These are phyloP conservation scores for Rhizopogon roseolus DNA, from an alignment of 768 basidiomycete genomes.

Conservation along the genomic window DNA sequence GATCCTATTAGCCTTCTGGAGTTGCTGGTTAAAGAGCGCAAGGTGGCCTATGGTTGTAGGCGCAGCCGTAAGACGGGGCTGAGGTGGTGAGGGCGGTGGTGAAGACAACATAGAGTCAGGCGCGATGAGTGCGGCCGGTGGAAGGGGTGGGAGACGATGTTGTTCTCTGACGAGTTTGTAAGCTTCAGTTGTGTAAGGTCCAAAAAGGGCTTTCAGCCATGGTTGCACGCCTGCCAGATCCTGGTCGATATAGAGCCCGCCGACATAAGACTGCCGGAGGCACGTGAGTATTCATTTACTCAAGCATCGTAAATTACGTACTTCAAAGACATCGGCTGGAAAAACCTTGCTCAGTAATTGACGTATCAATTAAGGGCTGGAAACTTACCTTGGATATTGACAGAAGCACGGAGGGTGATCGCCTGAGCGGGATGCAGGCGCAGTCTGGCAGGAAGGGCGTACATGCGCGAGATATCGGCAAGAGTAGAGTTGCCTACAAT, in stretches of 20 bases:
- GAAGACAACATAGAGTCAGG: not conserved
- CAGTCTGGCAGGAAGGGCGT: conserved; percentile 58
- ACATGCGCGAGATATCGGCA: conserved; percentile 64
- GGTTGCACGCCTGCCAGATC: conserved; percentile 48
- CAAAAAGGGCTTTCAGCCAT: conserved; percentile 64
- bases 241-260: conserved; percentile 71
- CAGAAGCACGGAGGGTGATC: conserved; percentile 63
- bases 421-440: conserved; percentile 69
- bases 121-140: conserved; percentile 11
- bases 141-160: conserved; percentile 55
- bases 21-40: conserved; percentile 73
- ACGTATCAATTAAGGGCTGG: not conserved
- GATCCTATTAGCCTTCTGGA: conserved; percentile 50
- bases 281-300: conserved; percentile 1
- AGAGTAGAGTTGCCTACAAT: conserved; percentile 73
- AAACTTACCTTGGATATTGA: conserved; percentile 63
- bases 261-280: conserved; percentile 60
- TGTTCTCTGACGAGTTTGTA: conserved; percentile 62
- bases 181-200: conserved; percentile 56
- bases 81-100: conserved; percentile 8
- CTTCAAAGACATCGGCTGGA: conserved; percentile 78
- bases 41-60: conserved; percentile 54
- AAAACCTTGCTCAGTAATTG: not conserved
- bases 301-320: conserved; percentile 15
- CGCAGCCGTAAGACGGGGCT: conserved; percentile 10